Conservation (phyloP, 768 basidiomycete genomes). For the Mycena leptocephala region DNA sequence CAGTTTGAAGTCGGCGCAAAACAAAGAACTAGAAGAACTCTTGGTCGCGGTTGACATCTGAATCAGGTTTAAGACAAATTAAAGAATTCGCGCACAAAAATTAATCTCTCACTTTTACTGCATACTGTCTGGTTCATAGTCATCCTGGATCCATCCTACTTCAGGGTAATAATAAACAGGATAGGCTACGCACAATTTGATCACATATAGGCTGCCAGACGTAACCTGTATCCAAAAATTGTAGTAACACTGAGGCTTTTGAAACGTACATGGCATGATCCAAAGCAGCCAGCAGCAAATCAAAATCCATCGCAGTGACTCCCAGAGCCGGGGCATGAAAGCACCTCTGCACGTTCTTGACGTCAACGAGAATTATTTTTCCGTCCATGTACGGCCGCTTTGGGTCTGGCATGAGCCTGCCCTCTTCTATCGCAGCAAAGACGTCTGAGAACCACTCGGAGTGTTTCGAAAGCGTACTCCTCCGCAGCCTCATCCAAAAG, state of each 20-base stretch:
- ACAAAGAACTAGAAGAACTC: too few species aligned
- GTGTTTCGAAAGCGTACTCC: conserved; percentile 49
- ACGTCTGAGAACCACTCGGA: conserved; percentile 51
- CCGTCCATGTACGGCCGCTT: conserved; percentile 7
- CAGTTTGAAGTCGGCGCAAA: too few species aligned
- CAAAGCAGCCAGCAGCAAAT: conserved; percentile 46
- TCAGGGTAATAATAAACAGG: too few species aligned
- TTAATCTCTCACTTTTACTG: too few species aligned
- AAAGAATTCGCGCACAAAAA: too few species aligned
- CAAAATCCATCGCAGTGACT: conserved; percentile 51
- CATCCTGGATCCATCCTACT: too few species aligned
- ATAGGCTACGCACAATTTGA: too few species aligned
- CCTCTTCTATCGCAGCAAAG: conserved; percentile 27
- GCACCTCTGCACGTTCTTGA: conserved; percentile 40
- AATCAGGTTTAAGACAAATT: too few species aligned
- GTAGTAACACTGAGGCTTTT: neutral
- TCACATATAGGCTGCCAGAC: too few species aligned
- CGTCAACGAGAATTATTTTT: conserved; percentile 33
- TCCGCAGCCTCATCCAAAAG: conserved; percentile 54
- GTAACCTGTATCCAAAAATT: too few species aligned
- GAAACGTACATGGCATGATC: conserved; percentile 53
- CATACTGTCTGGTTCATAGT: too few species aligned
- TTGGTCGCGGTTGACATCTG: too few species aligned
- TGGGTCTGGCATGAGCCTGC: conserved; percentile 4
- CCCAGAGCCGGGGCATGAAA: conserved; percentile 36